Base-by-base conservation (phyloP, 306 rosid genomes). In the Gastrolobium villosum region DNA sequence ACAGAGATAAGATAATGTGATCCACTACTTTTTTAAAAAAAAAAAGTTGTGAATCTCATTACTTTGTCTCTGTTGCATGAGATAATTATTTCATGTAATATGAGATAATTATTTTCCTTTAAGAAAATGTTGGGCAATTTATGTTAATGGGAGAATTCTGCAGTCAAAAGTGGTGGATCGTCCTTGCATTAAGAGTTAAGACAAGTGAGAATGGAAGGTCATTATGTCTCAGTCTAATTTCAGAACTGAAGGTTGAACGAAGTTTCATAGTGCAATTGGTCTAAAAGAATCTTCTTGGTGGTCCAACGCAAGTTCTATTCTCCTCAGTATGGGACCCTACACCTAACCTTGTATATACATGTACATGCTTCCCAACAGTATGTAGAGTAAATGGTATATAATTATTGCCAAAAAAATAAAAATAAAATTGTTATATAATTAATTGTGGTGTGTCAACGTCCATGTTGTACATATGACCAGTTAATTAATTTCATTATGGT, bases 121-220 rank as follows among this genome's bases (percentile, higher is more conserved):
- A 65, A 32, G 63, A 57, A 56, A 10, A 72, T 76, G 70, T 77
- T 34, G 62, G 53, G 7, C 49, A 53, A 3, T 54, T 26, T 46
- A 13, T 20, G 37, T 66, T 52, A 2, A 68, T 65, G 26, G 34
- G 66, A 62, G 73, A 72, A 65, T 43, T 50, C 13, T 35, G 75
- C 26, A 70, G 75, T 79, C 82, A 79, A 84, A 46, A 10, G 55
- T 55, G 84, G 79, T 35, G 81, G 72, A 59, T 76, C 5, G 34
- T 39, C 0, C 4, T 5, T 10, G 5, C 57, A 52, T 52, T 2
- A n/a, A 35, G 26, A 72, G 20, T 56, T 56, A 35, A 36, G 50
- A 45, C 70, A 67, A 35, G 64, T 14, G 43, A 67, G 9, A 35
- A 74, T 53, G 84, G 57, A 61, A 36, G 15, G 10, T 6, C 57